Evolutionary conservation across 179 eudicot species (phyloP), one percentile per base, ranked within the genome.

Genomic region (Silene noctiflora): DNA sequence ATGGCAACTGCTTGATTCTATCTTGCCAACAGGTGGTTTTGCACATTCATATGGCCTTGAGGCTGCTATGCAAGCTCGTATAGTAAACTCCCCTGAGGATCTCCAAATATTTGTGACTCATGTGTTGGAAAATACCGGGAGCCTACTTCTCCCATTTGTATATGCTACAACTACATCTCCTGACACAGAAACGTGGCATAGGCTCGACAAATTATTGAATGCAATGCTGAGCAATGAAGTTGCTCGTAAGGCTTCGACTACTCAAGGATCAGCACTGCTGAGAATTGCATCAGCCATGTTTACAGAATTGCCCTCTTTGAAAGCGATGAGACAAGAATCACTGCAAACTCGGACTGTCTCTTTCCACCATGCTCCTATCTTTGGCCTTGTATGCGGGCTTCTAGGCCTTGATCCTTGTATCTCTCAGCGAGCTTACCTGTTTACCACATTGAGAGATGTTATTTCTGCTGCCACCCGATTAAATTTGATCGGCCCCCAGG

Each of bases 21-120:
- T 92, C 73, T 90, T 94, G 48, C 97, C 98, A 10, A 94, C 97
- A 11, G 98, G 97, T 16, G 98, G 96, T 64, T 92, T 92, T 79
- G 98, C 98, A 72, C 96, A 89, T 85, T 92, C 97, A 21, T 85
- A 83, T 8, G 96, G 98, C 44, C 90, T 94, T 0, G 97, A 94
- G 75, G 92, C 98, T 55, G 96, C 97, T 58, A 82, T 87, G 46
- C 98, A 94, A 84, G 80, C 96, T 25, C 82, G 79, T 53, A 35
- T 88, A 31, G 90, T 94, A 64, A 79, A 77, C 62, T 42, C 35
- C 62, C 82, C 83, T 1, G 89, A 94, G 78, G 87, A 87, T 77
- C 90, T 94, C n/a, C 84, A 85, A 35, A 78, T 77, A 22, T 90
- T 72, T 31, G 83, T 87, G 75, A 82, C 86, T 75, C 91, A 90